Conservation (phyloP, 306 rosid genomes). For the Castanea crenata region DNA sequence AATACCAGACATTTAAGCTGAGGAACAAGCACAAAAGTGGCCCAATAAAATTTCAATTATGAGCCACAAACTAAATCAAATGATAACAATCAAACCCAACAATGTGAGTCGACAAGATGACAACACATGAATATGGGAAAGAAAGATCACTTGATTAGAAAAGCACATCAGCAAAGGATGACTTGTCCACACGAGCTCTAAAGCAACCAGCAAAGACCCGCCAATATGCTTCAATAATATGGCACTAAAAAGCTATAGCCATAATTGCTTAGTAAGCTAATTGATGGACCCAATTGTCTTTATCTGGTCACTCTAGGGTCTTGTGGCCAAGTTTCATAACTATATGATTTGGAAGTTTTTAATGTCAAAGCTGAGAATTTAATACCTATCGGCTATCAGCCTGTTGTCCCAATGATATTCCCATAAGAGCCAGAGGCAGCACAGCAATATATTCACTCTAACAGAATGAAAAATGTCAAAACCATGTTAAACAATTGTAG, state of each 20-base stretch:
- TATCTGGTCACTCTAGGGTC: constrained; percentile 59
- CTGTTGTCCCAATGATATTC: constrained; percentile 41
- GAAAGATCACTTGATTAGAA: not conserved
- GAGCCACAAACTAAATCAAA: not conserved
- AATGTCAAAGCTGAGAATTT: constrained; percentile 38
- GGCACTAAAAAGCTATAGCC: constrained; percentile 13
- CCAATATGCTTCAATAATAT: constrained; percentile 28
- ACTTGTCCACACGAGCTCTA: constrained; percentile 46
- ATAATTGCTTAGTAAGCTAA: constrained; percentile 27
- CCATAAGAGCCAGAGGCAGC: constrained; percentile 46
- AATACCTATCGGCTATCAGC: constrained; percentile 47
- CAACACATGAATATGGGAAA: not conserved
- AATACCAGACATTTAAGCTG: constrained; percentile 46
- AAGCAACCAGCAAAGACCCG: constrained; percentile 62
- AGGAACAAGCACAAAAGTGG: not conserved
- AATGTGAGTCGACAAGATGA: not conserved
- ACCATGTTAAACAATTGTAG: constrained; percentile 21
- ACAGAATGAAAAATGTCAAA: constrained; percentile 30
- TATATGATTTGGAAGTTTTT: constrained; percentile 32
- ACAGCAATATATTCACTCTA: constrained; percentile 41
- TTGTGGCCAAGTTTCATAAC: constrained; percentile 38
- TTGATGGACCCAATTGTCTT: constrained; percentile 34
- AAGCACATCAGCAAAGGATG: constrained; percentile 1
- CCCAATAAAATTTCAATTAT: not conserved
- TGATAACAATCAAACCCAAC: not conserved